Percentiles rank a stretch among this genome's conserved stretches.
Conservation (phyloP, 2,329 filamentous ascomycete species). For the Bipolaris zeicola region DNA sequence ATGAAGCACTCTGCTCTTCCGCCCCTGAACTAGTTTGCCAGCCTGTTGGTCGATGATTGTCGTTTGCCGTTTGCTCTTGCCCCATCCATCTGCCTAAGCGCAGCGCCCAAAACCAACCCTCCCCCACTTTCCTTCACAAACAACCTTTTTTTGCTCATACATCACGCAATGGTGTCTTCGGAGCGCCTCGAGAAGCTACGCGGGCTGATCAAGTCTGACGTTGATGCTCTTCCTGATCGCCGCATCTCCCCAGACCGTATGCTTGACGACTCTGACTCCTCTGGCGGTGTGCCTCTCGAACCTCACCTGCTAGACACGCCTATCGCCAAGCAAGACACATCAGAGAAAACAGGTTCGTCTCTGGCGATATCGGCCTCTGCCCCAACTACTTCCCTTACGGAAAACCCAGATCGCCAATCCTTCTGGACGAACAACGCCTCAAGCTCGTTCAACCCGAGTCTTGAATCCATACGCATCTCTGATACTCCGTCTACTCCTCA, state of each 20-base stretch:
- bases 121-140: background rate
- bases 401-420: constrained; percentile 27
- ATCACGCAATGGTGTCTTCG: constrained; percentile 26
- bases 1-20: background rate
- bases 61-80: constrained; percentile 15
- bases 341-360: background rate
- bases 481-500: constrained; percentile 3
- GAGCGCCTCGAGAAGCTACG: constrained; percentile 34
- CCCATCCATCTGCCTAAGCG: constrained; percentile 5
- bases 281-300: constrained; percentile 31
- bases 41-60: background rate
- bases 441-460: constrained; percentile 35
- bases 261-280: constrained; percentile 10
- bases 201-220: constrained; percentile 25
- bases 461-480: constrained; percentile 14
- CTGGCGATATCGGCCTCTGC: background rate
- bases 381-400: background rate
- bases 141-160: background rate
- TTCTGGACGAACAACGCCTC: constrained; percentile 28
- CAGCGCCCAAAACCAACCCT: background rate
- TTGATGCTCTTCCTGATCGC: constrained; percentile 35
- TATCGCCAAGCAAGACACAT: constrained; percentile 17
- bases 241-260: background rate
- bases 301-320: background rate
- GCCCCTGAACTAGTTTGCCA: background rate